A percentile compares a stretch with the other conserved stretches of the same genome.
Evolutionary conservation across 345 rosid genomes (phyloP).

Genomic region (Pugionium dolabratum): DNA sequence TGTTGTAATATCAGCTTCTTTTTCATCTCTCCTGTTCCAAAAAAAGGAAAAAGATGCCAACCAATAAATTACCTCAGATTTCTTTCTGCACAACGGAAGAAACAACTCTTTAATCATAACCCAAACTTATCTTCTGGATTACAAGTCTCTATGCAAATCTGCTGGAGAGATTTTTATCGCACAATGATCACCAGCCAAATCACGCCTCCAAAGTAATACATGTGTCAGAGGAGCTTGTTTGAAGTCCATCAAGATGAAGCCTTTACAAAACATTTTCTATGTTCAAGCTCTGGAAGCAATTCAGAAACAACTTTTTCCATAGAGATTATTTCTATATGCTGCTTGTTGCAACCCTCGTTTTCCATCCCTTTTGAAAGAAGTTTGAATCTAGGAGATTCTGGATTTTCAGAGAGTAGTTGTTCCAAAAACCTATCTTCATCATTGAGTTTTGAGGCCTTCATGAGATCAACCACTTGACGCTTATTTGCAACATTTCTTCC

Average conservation of each 20-base stretch:
- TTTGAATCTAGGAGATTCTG: slow-evolving; percentile 44
- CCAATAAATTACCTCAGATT: slow-evolving; percentile 27
- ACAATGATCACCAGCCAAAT: not conserved
- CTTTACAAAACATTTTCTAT: slow-evolving; percentile 46
- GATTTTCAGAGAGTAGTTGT: slow-evolving; percentile 47
- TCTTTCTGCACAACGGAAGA: slow-evolving; percentile 12
- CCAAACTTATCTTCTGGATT: slow-evolving; percentile 11
- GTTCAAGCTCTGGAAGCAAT: slow-evolving; percentile 68
- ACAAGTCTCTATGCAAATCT: slow-evolving; percentile 27
- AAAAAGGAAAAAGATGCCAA: not conserved
- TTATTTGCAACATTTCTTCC: slow-evolving; percentile 89
- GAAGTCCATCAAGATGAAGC: slow-evolving; percentile 47
- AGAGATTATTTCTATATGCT: slow-evolving; percentile 38
- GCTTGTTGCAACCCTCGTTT: slow-evolving; percentile 47
- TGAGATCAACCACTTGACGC: slow-evolving; percentile 61
- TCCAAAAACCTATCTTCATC: slow-evolving; percentile 67
- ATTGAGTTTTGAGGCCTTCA: slow-evolving; percentile 58
- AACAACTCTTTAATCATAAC: not conserved
- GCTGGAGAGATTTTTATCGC: too few relatives aligned
- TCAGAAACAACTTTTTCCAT: slow-evolving; percentile 65
- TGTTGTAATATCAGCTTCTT: slow-evolving; percentile 20
- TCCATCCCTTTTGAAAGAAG: slow-evolving; percentile 49
- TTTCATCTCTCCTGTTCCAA: slow-evolving; percentile 11
- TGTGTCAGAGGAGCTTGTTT: slow-evolving; percentile 19
- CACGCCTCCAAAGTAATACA: not conserved